Evolutionary conservation across 1,284 basidiomycete species (phyloP), one percentile per base, ranked within the genome.

Genomic region (Takashimella tepidaria): DNA sequence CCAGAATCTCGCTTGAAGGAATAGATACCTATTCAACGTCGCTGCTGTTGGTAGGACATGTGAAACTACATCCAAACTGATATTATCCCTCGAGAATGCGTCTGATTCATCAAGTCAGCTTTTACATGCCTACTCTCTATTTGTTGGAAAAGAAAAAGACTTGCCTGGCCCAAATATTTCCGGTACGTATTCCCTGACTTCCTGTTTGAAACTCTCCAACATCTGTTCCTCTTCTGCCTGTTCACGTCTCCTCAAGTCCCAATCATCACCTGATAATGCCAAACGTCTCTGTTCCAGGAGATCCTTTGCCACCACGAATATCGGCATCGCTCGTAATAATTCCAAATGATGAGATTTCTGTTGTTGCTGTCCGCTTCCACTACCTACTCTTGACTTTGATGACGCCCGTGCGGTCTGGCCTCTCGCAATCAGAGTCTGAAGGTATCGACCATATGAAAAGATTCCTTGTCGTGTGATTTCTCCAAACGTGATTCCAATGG

Each of bases 361-460:
- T 4, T 25, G 40, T 8, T 42, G 47, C 0, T 48, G 51, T 1
- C 21, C 13, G 4, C 53, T 47, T 8, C 31, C 31, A 37, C 10
- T 16, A 37, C 31, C 31, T n/a, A n/a, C n/a, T n/a, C n/a, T n/a
- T n/a, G n/a, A n/a, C n/a, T n/a, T n/a, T n/a, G n/a, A n/a, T 8
- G 31, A 37, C 25, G 56, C 63, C 47, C 72, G 50, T 3, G 68
- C 69, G 2, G 65, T 68, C 37, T 69, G 60, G 12, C 89, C 88
- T 22, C 88, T 81, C 1, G 90, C 88, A 52, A 93, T 85, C 21
- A 96, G 79, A 23, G 87, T 82, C 66, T 92, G 88, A 25, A 95
- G 81, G 66, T 93, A 96, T 41, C 81, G 80, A n/a, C 84, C 79
- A 66, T 90, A 95, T 1, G 86, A 88, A 69, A 95, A 93, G 20